Conservation (phyloP, 768 basidiomycete genomes). For the Asterophora parasitica region DNA sequence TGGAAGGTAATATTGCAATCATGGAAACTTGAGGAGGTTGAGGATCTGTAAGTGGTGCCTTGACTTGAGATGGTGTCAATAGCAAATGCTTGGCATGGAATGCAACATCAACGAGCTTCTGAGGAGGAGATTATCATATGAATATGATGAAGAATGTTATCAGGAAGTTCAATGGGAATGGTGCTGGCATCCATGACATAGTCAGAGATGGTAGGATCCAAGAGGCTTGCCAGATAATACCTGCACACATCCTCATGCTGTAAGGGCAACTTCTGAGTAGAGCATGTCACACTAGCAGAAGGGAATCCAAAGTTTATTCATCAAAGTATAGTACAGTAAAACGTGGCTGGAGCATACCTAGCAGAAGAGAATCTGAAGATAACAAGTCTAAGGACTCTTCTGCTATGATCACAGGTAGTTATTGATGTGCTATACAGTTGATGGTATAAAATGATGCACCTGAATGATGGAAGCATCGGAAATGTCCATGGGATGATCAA, state of each 20-base stretch:
- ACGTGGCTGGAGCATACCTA: too few relatives aligned
- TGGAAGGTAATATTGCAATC: constrained; percentile 13
- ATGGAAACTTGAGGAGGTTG: constrained; percentile 3
- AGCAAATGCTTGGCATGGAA: neutral
- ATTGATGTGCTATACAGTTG: too few relatives aligned
- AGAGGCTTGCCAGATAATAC: neutral
- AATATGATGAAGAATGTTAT: neutral
- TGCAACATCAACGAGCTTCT: neutral
- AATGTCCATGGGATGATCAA: too few relatives aligned
- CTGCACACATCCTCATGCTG: neutral
- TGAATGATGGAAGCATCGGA: too few relatives aligned
- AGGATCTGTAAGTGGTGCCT: constrained; percentile 10
- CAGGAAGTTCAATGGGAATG: neutral
- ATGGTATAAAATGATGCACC: too few relatives aligned
- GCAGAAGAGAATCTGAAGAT: too few relatives aligned
- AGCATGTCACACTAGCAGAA: too few relatives aligned
- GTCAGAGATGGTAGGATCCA: neutral
- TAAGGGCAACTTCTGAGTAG: too few relatives aligned
- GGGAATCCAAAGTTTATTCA: too few relatives aligned
- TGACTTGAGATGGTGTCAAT: constrained; percentile 3
- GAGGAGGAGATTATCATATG: neutral
- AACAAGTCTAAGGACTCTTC: too few relatives aligned
- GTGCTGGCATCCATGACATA: neutral
- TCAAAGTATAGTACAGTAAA: too few relatives aligned
- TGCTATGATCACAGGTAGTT: too few relatives aligned